Conservation (phyloP, 2,329 filamentous ascomycete species). For the Fusarium sp. region DNA sequence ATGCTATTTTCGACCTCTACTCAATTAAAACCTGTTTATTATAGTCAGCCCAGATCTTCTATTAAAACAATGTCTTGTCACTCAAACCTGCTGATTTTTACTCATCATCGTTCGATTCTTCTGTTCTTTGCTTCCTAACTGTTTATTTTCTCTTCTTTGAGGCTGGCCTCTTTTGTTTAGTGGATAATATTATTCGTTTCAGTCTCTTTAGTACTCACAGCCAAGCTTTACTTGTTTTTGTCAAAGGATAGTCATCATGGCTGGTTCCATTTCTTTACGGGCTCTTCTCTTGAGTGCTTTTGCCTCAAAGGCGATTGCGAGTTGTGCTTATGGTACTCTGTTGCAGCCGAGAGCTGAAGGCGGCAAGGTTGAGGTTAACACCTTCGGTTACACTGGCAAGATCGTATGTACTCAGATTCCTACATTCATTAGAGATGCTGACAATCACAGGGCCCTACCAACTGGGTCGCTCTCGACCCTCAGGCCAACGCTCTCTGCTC, state of each 20-base stretch:
- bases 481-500: slow-evolving; percentile 60
- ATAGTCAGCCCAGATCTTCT: neutral
- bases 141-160: slow-evolving; percentile 19
- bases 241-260: slow-evolving; percentile 9
- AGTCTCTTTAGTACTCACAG: neutral
- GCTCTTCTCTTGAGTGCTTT: slow-evolving; percentile 29
- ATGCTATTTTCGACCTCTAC: slow-evolving; percentile 1
- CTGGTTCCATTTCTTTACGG: slow-evolving; percentile 20
- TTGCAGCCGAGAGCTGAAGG: slow-evolving; percentile 49
- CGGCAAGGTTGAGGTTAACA: slow-evolving; percentile 48
- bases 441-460: slow-evolving; percentile 57
- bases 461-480: slow-evolving; percentile 60
- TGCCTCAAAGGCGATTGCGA: slow-evolving; percentile 44
- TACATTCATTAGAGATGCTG: neutral
- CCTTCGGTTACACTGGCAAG: slow-evolving; percentile 49
- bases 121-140: neutral
- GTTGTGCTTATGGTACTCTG: slow-evolving; percentile 56
- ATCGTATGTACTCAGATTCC: neutral
- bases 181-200: slow-evolving; percentile 18
- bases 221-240: neutral
- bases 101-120: slow-evolving; percentile 32
- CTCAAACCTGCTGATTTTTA: slow-evolving; percentile 25
- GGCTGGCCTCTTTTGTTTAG: slow-evolving; percentile 25
- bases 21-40: neutral
- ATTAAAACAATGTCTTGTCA: slow-evolving; percentile 18